phyloP scores from a whole-genome alignment of 352 stramenopile genomes.

The Pilasporangium apinafurcum region DNA sequence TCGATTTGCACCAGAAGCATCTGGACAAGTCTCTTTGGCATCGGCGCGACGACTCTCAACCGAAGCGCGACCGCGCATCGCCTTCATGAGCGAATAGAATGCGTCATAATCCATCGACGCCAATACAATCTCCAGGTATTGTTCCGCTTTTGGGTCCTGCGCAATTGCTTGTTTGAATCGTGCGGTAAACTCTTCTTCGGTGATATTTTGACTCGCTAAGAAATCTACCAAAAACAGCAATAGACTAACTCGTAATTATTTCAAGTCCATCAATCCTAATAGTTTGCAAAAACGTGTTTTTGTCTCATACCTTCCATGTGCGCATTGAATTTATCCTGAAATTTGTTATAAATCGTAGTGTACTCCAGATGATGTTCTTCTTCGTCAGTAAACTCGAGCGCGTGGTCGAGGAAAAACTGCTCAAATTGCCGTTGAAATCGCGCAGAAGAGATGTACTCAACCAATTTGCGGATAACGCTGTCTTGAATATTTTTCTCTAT shows the following conservation, averaged over 20 bases:
- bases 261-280: not conserved
- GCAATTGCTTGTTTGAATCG: slow-evolving; percentile 50
- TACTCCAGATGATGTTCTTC: slow-evolving; percentile 66
- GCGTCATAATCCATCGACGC: slow-evolving; percentile 76
- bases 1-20: not conserved
- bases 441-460: slow-evolving; percentile 53
- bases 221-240: slow-evolving; percentile 27
- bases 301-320: slow-evolving; percentile 40
- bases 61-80: slow-evolving; percentile 48
- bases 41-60: slow-evolving; percentile 28
- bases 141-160: slow-evolving; percentile 44
- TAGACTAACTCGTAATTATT: not conserved
- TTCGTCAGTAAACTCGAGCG: slow-evolving; percentile 55
- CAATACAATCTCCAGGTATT: slow-evolving; percentile 71
- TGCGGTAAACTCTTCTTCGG: slow-evolving; percentile 51
- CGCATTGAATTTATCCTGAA: slow-evolving; percentile 70
- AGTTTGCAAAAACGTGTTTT: not conserved
- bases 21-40: slow-evolving; percentile 12
- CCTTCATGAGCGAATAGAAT: slow-evolving; percentile 70
- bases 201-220: slow-evolving; percentile 30
- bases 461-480: slow-evolving; percentile 41
- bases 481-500: slow-evolving; percentile 39
- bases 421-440: slow-evolving; percentile 65
- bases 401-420: slow-evolving; percentile 68
- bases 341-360: slow-evolving; percentile 63